Percentiles rank a stretch among this genome's conserved stretches.
phyloP scores from a whole-genome alignment of 768 basidiomycete genomes.

The Russula brevipes region DNA sequence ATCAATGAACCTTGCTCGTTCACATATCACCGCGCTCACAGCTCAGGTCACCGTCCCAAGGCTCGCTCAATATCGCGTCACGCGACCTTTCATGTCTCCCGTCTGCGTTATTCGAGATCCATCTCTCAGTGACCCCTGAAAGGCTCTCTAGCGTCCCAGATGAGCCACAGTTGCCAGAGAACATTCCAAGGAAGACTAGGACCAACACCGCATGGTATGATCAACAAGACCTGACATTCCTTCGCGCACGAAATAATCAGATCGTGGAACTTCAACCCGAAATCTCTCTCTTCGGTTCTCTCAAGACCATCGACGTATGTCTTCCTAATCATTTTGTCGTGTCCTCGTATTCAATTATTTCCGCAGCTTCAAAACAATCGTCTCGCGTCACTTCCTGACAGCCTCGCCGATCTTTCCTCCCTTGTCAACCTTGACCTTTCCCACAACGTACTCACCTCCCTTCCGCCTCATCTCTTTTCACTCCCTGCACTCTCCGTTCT shows the following conservation, averaged over 20 bases:
- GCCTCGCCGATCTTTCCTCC: conserved; percentile 62
- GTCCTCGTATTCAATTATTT: neutral
- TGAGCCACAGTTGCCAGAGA: conserved; percentile 46
- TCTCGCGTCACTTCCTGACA: conserved; percentile 53
- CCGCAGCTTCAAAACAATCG: conserved; percentile 71
- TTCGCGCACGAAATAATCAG: conserved; percentile 79
- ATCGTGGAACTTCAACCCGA: conserved; percentile 77
- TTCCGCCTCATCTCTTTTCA: conserved; percentile 61
- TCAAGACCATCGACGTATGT: conserved; percentile 74
- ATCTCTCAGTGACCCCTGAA: conserved; percentile 69
- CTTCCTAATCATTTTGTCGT: neutral
- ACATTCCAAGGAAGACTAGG: conserved; percentile 34
- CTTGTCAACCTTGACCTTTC: conserved; percentile 70
- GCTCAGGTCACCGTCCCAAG: conserved; percentile 45
- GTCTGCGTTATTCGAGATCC: conserved; percentile 72
- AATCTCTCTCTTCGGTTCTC: conserved; percentile 76
- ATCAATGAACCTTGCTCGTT: neutral
- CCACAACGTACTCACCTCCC: conserved; percentile 56
- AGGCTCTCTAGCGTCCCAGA: conserved; percentile 58
- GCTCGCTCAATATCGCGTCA: conserved; percentile 68
- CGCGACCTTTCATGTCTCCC: conserved; percentile 70
- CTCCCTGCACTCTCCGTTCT: conserved; percentile 62
- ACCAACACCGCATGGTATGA: conserved; percentile 65
- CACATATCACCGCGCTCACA: conserved; percentile 39
- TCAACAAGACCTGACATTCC: conserved; percentile 66